Conservation (phyloP, 2,329 filamentous ascomycete species). For the Bipolaris zeicola region DNA sequence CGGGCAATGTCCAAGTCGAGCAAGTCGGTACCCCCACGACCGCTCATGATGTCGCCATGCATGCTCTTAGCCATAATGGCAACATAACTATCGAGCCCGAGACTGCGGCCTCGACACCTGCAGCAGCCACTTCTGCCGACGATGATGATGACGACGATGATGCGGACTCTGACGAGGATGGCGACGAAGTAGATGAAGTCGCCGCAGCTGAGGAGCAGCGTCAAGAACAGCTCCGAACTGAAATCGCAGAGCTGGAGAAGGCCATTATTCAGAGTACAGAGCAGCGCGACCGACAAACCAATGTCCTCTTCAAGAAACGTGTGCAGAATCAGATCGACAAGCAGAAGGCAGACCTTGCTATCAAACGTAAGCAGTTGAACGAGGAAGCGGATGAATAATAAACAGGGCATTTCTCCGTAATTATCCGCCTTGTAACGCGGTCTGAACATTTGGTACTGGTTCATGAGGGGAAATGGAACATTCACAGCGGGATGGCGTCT, state of each 20-base stretch:
- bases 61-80: conserved; percentile 39
- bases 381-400: conserved; percentile 33
- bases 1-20: conserved; percentile 36
- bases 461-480: not conserved
- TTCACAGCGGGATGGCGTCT: conserved; percentile 8
- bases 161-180: conserved; percentile 49
- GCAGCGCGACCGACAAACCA: conserved; percentile 52
- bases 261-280: conserved; percentile 53
- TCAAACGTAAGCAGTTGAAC: conserved; percentile 58
- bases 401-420: not conserved
- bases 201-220: conserved; percentile 54
- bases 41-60: conserved; percentile 46
- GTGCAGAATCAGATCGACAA: conserved; percentile 56
- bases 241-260: conserved; percentile 61
- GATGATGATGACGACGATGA: conserved; percentile 53
- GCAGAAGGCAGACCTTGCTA: conserved; percentile 55
- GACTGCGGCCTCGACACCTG: conserved; percentile 40
- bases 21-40: conserved; percentile 44
- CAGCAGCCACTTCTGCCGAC: conserved; percentile 45
- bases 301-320: conserved; percentile 57
- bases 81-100: conserved; percentile 38
- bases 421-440: not conserved
- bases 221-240: conserved; percentile 55
- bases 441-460: not conserved
- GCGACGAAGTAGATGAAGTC: conserved; percentile 57